Evolutionary conservation across 164 flowering plant genomes (phyloP).

Genomic region (Taxillus chinensis): DNA sequence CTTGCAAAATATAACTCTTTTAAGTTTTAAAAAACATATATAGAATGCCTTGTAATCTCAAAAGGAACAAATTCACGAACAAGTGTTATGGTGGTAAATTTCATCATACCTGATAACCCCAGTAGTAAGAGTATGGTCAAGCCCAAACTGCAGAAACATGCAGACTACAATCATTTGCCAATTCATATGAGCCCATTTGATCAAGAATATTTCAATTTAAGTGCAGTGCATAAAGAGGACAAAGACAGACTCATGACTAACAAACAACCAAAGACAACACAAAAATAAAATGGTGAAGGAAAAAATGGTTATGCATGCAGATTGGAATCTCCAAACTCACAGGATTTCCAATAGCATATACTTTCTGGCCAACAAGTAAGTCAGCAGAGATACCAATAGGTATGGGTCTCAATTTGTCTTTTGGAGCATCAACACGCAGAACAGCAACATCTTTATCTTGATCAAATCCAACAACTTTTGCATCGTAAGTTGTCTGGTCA

Average conservation of each 20-base stretch:
- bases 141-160: constrained; percentile 71
- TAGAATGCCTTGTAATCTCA: too few species aligned
- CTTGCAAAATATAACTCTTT: too few species aligned
- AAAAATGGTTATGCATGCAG: neutral
- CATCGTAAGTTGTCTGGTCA: constrained; percentile 88
- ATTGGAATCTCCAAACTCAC: constrained; percentile 32
- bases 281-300: neutral
- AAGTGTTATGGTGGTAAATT: too few species aligned
- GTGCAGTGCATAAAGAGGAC: too few species aligned
- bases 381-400: constrained; percentile 91
- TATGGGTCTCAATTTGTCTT: constrained; percentile 77
- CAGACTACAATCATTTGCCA: neutral
- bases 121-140: constrained; percentile 96
- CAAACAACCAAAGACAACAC: too few species aligned
- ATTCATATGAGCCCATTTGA: neutral
- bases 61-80: too few species aligned
- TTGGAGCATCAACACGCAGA: constrained; percentile 71
- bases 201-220: too few species aligned
- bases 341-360: constrained; percentile 93
- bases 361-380: constrained; percentile 98
- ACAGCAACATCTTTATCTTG: constrained; percentile 99
- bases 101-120: constrained; percentile 81
- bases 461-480: constrained; percentile 90
- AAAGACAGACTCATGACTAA: too few species aligned
- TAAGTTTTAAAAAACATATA: too few species aligned